A percentile compares a stretch with the other conserved stretches of the same genome.
Conservation (phyloP, 306 rosid species). For the Aeschynomene evenia region DNA sequence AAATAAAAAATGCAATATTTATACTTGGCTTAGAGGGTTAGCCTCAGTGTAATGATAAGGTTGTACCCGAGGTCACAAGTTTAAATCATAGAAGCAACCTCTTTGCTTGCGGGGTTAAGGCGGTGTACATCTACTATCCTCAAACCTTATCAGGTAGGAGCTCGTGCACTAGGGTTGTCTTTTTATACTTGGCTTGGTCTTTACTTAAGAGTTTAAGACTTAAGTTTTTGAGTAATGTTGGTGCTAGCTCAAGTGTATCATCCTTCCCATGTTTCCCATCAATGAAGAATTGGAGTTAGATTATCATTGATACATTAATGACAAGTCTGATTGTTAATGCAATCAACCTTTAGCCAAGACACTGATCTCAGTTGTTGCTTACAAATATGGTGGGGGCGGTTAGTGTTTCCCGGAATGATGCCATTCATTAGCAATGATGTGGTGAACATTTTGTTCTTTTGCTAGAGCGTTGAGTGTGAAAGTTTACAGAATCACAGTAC, state of each 20-base stretch:
- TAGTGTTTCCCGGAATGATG: slow-evolving; percentile 17
- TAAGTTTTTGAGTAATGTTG: slow-evolving; percentile 2
- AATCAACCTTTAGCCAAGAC: slow-evolving; percentile 11
- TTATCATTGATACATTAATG: slow-evolving; percentile 5
- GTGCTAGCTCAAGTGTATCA: not conserved
- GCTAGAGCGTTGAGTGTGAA: not conserved
- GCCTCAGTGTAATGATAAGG: too few relatives aligned
- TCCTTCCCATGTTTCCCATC: not conserved
- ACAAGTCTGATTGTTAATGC: slow-evolving; percentile 9
- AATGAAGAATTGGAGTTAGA: slow-evolving; percentile 9
- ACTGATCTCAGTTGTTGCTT: not conserved
- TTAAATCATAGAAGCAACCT: too few relatives aligned
- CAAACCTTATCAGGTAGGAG: too few relatives aligned
- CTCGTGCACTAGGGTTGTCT: too few relatives aligned
- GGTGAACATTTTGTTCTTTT: not conserved
- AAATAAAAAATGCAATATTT: not conserved
- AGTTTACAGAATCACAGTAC: slow-evolving; percentile 7
- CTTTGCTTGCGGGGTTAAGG: too few relatives aligned
- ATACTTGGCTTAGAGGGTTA: not conserved
- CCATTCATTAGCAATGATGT: not conserved
- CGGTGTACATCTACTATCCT: too few relatives aligned
- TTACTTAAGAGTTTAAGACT: not conserved
- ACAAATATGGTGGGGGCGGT: not conserved
- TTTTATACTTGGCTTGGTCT: not conserved
- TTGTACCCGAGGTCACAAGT: too few relatives aligned